Conservation (phyloP, 164 flowering plant genomes). For the Magnolia sinica region DNA sequence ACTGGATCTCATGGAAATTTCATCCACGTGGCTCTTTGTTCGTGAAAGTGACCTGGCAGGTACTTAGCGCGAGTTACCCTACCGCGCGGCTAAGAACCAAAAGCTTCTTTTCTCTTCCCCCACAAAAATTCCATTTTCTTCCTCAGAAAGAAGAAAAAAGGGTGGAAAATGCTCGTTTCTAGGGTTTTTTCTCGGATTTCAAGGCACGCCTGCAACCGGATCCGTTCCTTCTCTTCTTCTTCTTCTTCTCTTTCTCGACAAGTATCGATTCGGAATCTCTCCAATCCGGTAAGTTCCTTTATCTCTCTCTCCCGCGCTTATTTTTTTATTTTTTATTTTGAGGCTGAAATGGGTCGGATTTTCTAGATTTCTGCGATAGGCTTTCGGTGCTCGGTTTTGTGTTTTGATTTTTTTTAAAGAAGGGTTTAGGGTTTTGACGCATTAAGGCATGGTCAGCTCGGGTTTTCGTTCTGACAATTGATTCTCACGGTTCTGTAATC, state of each 20-base stretch:
- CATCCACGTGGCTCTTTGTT: too few species aligned
- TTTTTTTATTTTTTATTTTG: background rate
- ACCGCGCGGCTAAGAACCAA: too few species aligned
- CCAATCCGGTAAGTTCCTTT: background rate
- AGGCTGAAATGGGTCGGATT: background rate
- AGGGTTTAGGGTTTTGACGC: constrained; percentile 1
- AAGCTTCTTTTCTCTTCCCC: too few species aligned
- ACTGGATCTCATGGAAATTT: too few species aligned
- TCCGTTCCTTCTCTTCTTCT: constrained; percentile 26
- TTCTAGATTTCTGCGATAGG: background rate
- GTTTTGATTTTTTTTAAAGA: background rate
- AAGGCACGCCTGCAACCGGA: constrained; percentile 16
- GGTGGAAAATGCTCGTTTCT: constrained; percentile 7
- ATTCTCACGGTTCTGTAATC: background rate
- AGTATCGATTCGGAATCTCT: background rate
- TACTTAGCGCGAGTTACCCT: too few species aligned
- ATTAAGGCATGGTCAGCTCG: background rate
- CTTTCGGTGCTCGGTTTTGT: background rate
- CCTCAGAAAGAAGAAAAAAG: background rate
- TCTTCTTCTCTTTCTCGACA: constrained; percentile 6
- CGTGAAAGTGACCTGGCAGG: too few species aligned
- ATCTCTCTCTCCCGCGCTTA: background rate
- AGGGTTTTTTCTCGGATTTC: constrained; percentile 41
- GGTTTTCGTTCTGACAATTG: background rate
- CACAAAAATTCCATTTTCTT: background rate